phyloP scores from a whole-genome alignment of 805 yeast species.

The Lipomyces lipofer region DNA sequence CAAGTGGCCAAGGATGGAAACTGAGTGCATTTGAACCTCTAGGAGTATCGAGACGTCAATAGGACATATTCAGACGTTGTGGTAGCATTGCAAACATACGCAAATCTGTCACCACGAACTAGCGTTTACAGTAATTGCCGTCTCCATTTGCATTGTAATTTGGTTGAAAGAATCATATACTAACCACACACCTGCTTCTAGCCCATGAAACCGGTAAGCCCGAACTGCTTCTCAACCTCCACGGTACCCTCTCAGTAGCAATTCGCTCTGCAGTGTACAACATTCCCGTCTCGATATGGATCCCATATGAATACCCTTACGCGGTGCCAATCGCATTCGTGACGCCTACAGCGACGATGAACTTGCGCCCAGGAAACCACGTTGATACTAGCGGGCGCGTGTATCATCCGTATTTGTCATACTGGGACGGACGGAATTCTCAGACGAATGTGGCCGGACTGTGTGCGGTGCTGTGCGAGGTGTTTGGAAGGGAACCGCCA shows the following conservation, averaged over 20 bases:
- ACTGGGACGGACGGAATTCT: conserved; percentile 49
- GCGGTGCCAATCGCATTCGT: conserved; percentile 67
- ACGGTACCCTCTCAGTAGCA: conserved; percentile 53
- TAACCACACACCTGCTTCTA: background rate
- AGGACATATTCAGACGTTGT: conserved; percentile 59
- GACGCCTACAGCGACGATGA: conserved; percentile 51
- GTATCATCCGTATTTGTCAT: conserved; percentile 65
- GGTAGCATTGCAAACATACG: conserved; percentile 51
- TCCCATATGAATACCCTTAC: conserved; percentile 72
- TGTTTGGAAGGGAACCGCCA: conserved; percentile 49
- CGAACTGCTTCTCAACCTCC: conserved; percentile 60
- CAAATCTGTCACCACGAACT: conserved; percentile 67
- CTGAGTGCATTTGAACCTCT: too few relatives aligned
- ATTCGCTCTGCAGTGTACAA: conserved; percentile 40
- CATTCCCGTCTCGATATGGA: conserved; percentile 72
- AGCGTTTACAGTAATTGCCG: conserved; percentile 47
- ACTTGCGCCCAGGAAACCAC: conserved; percentile 59
- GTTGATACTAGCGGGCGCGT: conserved; percentile 72
- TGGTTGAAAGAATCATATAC: background rate
- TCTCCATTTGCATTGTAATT: background rate
- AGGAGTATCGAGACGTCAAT: conserved; percentile 29
- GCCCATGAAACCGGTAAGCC: conserved; percentile 59
- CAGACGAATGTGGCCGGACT: conserved; percentile 40
- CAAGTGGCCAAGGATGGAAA: too few relatives aligned
- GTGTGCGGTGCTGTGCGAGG: conserved; percentile 39